A percentile compares a stretch with the other conserved stretches of the same genome.
Conservation (phyloP, 257 asterid genomes). For the Capsicum pubescens region DNA sequence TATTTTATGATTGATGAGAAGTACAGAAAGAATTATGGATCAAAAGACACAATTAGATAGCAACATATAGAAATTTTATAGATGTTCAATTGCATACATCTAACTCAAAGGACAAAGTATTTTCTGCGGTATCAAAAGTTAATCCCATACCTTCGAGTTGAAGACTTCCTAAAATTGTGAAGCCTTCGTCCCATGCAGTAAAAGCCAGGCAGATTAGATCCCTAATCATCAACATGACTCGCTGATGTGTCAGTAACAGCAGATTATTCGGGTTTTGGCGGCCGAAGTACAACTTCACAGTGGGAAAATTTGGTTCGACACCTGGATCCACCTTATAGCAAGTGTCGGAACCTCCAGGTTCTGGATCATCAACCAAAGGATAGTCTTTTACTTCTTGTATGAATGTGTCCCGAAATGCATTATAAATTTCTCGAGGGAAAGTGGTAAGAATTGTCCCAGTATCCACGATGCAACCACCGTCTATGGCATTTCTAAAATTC, state of each 20-base stretch:
- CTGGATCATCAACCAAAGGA: not conserved
- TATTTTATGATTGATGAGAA: too few species aligned
- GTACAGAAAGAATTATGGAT: too few species aligned
- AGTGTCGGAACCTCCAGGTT: not conserved
- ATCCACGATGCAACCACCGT: not conserved
- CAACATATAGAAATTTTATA: too few species aligned
- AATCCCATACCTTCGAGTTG: too few species aligned
- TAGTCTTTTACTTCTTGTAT: not conserved
- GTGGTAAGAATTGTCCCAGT: not conserved
- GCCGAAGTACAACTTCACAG: not conserved
- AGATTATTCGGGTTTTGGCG: not conserved
- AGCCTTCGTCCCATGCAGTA: too few species aligned
- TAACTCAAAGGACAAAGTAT: too few species aligned
- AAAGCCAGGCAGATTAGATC: not conserved
- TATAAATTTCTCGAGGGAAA: not conserved
- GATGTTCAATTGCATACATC: too few species aligned
- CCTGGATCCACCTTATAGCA: not conserved
- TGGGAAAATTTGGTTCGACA: too few species aligned
- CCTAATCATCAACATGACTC: not conserved
- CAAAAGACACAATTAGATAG: too few species aligned
- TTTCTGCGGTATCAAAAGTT: too few species aligned
- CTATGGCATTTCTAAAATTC: not conserved
- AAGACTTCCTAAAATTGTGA: too few species aligned
- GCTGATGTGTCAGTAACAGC: not conserved
- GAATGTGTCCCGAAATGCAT: not conserved